These are phyloP conservation scores for Paramecium octaurelia DNA, from an alignment of 73 alveolate genomes.

Conservation along the genomic window DNA sequence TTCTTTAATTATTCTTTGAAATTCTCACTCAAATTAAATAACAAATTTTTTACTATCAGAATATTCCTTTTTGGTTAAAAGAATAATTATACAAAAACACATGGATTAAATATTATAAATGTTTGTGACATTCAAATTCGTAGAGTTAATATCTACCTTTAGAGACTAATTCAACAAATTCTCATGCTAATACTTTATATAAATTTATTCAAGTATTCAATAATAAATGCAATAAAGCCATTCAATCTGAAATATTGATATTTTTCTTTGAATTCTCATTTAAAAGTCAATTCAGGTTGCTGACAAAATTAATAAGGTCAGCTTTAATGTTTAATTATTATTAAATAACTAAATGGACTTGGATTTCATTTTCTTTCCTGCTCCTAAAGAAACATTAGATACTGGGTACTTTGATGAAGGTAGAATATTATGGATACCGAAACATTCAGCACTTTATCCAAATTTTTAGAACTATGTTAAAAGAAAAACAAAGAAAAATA, in stretches of 20 bases:
- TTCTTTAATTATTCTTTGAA: background rate
- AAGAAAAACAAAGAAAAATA: background rate
- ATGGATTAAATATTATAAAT: too few species aligned
- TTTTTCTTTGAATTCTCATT: background rate
- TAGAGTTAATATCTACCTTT: too few species aligned
- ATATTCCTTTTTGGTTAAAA: too few species aligned
- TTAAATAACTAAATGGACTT: background rate
- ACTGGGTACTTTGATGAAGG: background rate
- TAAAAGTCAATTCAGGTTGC: background rate
- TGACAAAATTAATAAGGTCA: background rate
- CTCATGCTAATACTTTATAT: too few species aligned
- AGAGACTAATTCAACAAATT: too few species aligned
- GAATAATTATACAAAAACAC: too few species aligned
- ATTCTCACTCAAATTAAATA: too few species aligned
- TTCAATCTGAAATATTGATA: background rate
- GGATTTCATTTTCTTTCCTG: conserved; percentile 36
- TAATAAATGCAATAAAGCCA: background rate
- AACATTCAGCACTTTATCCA: conserved; percentile 15
- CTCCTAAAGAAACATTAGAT: background rate
- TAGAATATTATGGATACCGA: conserved; percentile 31
- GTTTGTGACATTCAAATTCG: too few species aligned
- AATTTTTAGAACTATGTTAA: background rate
- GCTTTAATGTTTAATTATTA: background rate
- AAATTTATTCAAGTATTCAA: background rate
- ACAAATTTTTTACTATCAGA: too few species aligned